Evolutionary conservation across 2,329 filamentous ascomycete species (phyloP), one percentile per base, ranked within the genome.

Genomic region (Simplicillium aogashimaense): DNA sequence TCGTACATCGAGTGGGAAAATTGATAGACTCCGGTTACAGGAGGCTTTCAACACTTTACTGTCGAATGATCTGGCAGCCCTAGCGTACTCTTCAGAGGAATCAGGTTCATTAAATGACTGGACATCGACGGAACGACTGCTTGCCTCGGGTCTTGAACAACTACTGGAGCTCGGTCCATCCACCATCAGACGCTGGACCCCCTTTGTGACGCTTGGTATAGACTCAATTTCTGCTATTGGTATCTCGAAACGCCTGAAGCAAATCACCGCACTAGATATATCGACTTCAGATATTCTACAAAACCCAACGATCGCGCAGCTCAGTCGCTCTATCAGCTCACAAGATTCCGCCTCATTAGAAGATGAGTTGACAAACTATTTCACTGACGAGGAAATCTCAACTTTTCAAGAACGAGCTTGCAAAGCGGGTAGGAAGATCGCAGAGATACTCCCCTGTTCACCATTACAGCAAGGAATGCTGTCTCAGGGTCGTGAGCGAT

Each of bases 391-490:
- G 6, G 20, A 25, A 25, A 6, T 6, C 20, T 5, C 20, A 5
- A 25, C 9, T 18, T 41, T 70, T 7, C 51, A 47, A 18, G 41
- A 54, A 6, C 50, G 48, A 1, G 63, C 73, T 40, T 35, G 47
- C 4, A 13, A 43, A 4, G 44, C 56, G 2, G 56, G 57, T 0
- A 54, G 57, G 4, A 35, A 48, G 0, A 63, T 83, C 3, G 59
- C 72, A 25, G 66, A 64, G 2, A 67, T 94, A 8, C 61, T 89
- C 5, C 88, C 88, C 1, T 95, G 89, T 54, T 94, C 87, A 2
- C 84, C 88, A 1, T 64, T 95, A 0, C 89, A 95, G 56, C 84
- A 94, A 62, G 83, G 82, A 1, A 95, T 95, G 87, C 66, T 95
- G 1, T 74, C 76, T 8, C 50, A 65, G 45, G 59, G 59, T 2